A percentile compares a stretch with the other conserved stretches of the same genome.
Conservation (phyloP, 2,329 filamentous ascomycete species). For the Fusarium secorum region DNA sequence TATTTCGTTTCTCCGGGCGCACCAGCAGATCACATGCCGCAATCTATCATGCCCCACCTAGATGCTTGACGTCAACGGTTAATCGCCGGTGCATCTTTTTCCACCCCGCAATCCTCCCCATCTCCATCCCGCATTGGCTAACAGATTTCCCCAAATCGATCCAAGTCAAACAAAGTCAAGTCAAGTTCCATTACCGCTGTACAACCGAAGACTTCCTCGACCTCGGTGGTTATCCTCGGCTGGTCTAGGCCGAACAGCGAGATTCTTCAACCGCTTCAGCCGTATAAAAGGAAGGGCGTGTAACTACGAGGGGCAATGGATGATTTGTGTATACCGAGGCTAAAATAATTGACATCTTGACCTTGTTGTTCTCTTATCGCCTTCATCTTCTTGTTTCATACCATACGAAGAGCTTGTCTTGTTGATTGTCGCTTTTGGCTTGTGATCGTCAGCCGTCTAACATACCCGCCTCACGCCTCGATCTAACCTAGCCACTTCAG, state of each 20-base stretch:
- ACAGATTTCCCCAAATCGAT: constrained; percentile 8
- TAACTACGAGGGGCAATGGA: neutral
- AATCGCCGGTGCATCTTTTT: constrained; percentile 33
- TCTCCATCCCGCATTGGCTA: constrained; percentile 6
- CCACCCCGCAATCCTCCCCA: constrained; percentile 3
- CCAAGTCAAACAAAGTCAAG: neutral
- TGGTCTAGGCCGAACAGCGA: constrained; percentile 27
- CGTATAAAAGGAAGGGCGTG: constrained; percentile 15
- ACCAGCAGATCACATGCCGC: constrained; percentile 34
- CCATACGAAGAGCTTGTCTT: neutral
- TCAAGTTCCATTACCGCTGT: constrained; percentile 24
- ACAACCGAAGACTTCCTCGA: constrained; percentile 29
- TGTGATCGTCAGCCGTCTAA: constrained; percentile 27
- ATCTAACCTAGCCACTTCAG: neutral
- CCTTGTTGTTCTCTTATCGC: neutral
- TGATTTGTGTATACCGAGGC: constrained; percentile 20
- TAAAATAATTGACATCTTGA: constrained; percentile 2
- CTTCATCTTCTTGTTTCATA: neutral
- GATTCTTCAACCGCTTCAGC: constrained; percentile 30
- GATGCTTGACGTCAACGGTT: constrained; percentile 41
- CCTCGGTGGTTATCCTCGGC: constrained; percentile 42
- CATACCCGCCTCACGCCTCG: constrained; percentile 19
- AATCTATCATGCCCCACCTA: neutral
- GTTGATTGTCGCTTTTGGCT: constrained; percentile 16
- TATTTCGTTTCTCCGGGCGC: constrained; percentile 4